phyloP scores from a whole-genome alignment of 2,329 filamentous ascomycete genomes.

The Bipolaris bicolor region DNA sequence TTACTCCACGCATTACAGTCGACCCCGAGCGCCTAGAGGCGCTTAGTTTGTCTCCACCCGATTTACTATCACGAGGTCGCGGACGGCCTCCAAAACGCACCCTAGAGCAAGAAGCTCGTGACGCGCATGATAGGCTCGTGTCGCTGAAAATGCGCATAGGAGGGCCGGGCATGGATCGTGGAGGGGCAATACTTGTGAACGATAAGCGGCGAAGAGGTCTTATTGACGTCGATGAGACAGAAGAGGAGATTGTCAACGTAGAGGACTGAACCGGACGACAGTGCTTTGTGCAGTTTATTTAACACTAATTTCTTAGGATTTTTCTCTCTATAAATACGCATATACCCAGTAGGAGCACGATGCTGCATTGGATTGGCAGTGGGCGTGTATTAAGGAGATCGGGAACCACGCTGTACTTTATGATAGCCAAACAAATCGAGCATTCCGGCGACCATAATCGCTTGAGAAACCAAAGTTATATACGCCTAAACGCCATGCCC shows the following conservation, averaged over 20 bases:
- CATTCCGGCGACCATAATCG: neutral
- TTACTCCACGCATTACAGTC: constrained; percentile 54
- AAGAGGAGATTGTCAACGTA: constrained; percentile 50
- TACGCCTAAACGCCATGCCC: constrained; percentile 15
- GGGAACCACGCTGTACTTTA: neutral
- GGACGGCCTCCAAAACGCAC: constrained; percentile 35
- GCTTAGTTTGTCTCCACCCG: constrained; percentile 2
- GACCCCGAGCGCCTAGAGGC: constrained; percentile 22
- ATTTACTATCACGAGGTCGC: constrained; percentile 37
- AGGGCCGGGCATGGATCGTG: constrained; percentile 58
- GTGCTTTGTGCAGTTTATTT: neutral
- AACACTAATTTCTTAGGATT: neutral
- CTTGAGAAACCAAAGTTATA: neutral
- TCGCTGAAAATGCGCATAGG: constrained; percentile 60
- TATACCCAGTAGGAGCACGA: constrained; percentile 13
- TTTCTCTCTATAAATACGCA: constrained; percentile 9
- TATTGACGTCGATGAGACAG: constrained; percentile 58
- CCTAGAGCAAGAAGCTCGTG: constrained; percentile 54
- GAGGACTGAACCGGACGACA: constrained; percentile 25
- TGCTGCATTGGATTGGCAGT: neutral
- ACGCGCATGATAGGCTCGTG: constrained; percentile 54
- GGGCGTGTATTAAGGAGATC: neutral
- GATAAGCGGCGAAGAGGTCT: constrained; percentile 58
- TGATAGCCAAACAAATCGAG: neutral
- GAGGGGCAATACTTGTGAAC: constrained; percentile 60